Conservation (phyloP, 1,139 yeast genomes). For the Saccharomyces hybrid region DNA sequence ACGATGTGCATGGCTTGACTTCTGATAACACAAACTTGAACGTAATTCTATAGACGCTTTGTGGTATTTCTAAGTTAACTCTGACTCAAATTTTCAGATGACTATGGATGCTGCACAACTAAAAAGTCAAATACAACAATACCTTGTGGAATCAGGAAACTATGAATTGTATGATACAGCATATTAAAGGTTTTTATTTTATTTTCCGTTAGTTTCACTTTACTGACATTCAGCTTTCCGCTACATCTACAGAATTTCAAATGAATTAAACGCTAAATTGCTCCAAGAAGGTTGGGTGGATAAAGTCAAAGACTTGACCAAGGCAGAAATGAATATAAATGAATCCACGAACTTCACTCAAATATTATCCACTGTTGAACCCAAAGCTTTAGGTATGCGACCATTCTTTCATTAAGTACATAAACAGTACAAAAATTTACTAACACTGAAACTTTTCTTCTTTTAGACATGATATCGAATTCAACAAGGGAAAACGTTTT, state of each 20-base stretch:
- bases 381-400: slow-evolving; percentile 50
- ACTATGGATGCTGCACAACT: slow-evolving; percentile 24
- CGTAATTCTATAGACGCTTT: no score
- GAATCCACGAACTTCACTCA: slow-evolving; percentile 43
- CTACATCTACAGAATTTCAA: slow-evolving; percentile 38
- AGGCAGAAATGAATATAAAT: slow-evolving; percentile 31
- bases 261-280: slow-evolving; percentile 53
- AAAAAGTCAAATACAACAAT: slow-evolving; percentile 58
- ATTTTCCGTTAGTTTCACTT: background rate
- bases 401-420: background rate
- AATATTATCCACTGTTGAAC: slow-evolving; percentile 48
- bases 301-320: slow-evolving; percentile 54
- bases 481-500: slow-evolving; percentile 54
- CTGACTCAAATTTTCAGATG: background rate
- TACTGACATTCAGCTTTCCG: slow-evolving; percentile 7
- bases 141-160: slow-evolving; percentile 69
- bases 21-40: no score
- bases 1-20: background rate
- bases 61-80: no score
- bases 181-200: background rate
- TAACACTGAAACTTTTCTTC: slow-evolving; percentile 5
- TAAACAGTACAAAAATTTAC: background rate
- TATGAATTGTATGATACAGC: slow-evolving; percentile 44
- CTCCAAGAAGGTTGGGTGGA: slow-evolving; percentile 85
- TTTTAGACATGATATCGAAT: slow-evolving; percentile 51